phyloP scores from a whole-genome alignment of 306 rosid species.

The Parietaria judaica region DNA sequence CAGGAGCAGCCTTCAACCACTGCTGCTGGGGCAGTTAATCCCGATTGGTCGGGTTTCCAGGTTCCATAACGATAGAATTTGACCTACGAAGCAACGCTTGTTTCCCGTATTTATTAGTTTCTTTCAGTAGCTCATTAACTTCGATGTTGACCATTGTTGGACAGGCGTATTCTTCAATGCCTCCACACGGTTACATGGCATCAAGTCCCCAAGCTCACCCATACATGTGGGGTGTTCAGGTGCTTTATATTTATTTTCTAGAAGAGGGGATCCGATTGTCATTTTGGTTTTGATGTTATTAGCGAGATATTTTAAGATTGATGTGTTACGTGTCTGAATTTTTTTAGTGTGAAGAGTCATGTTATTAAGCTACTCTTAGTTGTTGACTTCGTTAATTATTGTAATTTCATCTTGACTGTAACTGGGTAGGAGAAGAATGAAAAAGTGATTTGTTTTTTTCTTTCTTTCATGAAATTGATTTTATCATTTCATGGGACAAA shows the following conservation, averaged over 20 bases:
- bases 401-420: no score
- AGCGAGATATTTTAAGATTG: background rate
- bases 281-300: background rate
- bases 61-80: slow-evolving; percentile 31
- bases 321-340: background rate
- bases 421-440: no score
- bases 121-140: slow-evolving; percentile 20
- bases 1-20: slow-evolving; percentile 84
- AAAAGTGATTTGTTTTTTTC: no score
- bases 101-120: slow-evolving; percentile 19
- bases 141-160: slow-evolving; percentile 14
- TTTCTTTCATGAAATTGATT: background rate
- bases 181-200: slow-evolving; percentile 90
- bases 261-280: background rate
- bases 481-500: background rate
- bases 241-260: slow-evolving; percentile 10
- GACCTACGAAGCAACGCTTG: slow-evolving; percentile 4
- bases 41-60: slow-evolving; percentile 97
- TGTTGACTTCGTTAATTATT: no score
- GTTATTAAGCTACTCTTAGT: background rate
- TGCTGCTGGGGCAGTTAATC: slow-evolving; percentile 57
- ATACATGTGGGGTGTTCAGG: slow-evolving; percentile 99
- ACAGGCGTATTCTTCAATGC: slow-evolving; percentile 92
- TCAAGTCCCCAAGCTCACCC: slow-evolving; percentile 95
- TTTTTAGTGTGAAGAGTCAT: background rate